phyloP scores from a whole-genome alignment of 2,329 filamentous ascomycete species.

The Xylaria sp. region DNA sequence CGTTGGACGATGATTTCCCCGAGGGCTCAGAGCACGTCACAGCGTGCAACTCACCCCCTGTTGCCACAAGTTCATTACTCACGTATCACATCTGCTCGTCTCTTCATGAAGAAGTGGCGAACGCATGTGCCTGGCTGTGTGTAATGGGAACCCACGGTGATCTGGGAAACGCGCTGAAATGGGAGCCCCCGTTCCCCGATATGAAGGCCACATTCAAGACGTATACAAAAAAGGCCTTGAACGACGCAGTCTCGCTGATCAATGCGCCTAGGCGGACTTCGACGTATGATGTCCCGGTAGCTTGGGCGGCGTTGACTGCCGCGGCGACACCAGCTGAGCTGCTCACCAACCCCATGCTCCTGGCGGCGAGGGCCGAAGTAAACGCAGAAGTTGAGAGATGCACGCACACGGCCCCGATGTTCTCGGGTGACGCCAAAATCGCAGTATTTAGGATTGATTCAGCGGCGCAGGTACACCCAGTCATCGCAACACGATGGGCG shows the following conservation, averaged over 20 bases:
- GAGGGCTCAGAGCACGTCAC: conserved; percentile 65
- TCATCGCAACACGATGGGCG: conserved; percentile 75
- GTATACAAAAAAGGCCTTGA: conserved; percentile 70
- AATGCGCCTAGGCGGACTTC: conserved; percentile 74
- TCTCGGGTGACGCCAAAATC: conserved; percentile 70
- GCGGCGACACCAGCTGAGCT: conserved; percentile 64
- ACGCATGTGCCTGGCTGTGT: conserved; percentile 69
- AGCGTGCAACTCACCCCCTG: conserved; percentile 71
- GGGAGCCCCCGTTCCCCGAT: conserved; percentile 73
- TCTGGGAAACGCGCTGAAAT: conserved; percentile 72
- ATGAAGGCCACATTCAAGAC: conserved; percentile 70
- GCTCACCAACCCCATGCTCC: conserved; percentile 59
- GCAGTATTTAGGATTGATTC: conserved; percentile 72
- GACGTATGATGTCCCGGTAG: conserved; percentile 67
- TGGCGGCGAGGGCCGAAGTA: conserved; percentile 67
- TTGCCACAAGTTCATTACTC: conserved; percentile 72
- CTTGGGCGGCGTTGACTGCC: conserved; percentile 68
- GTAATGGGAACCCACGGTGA: conserved; percentile 74
- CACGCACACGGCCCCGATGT: conserved; percentile 71
- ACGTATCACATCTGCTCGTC: conserved; percentile 71
- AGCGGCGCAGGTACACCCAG: conserved; percentile 71
- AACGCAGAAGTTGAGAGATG: conserved; percentile 70
- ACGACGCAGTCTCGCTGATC: conserved; percentile 70
- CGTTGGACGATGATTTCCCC: conserved; percentile 66
- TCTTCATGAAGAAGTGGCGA: conserved; percentile 62